These are phyloP conservation scores for Ophiostoma piceae DNA, from an alignment of 2,329 filamentous ascomycete genomes.

Conservation along the genomic window DNA sequence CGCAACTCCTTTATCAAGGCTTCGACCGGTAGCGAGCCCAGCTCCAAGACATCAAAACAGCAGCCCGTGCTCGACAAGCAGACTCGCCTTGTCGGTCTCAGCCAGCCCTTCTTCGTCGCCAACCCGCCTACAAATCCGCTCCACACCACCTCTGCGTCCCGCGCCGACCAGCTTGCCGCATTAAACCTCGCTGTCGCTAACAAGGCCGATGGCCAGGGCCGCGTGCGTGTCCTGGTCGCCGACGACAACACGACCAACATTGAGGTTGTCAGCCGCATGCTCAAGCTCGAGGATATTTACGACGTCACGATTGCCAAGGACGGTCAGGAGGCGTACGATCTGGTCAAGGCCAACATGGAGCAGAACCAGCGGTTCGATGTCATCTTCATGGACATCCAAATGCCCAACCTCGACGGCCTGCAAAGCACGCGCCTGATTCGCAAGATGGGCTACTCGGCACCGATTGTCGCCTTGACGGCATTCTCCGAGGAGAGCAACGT, in stretches of 20 bases:
- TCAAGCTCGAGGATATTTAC: constrained; percentile 73
- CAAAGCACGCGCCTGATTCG: constrained; percentile 82
- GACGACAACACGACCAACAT: constrained; percentile 61
- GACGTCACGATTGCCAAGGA: constrained; percentile 85
- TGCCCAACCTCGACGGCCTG: constrained; percentile 88
- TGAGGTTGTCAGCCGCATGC: constrained; percentile 55
- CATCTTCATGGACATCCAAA: constrained; percentile 94
- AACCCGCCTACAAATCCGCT: constrained; percentile 31
- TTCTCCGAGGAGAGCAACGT: constrained; percentile 88
- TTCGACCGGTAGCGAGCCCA: constrained; percentile 21
- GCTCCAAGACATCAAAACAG: constrained; percentile 28
- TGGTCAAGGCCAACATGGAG: constrained; percentile 77
- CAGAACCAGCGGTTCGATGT: constrained; percentile 69
- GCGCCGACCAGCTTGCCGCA: constrained; percentile 57
- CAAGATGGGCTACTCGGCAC: constrained; percentile 77
- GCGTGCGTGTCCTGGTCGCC: constrained; percentile 76
- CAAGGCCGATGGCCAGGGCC: constrained; percentile 51
- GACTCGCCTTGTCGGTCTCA: constrained; percentile 74
- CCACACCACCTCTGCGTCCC: constrained; percentile 17
- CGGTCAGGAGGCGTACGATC: constrained; percentile 80
- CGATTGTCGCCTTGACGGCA: constrained; percentile 85
- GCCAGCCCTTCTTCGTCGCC: constrained; percentile 71
- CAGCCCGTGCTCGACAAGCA: constrained; percentile 55
- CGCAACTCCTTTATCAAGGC: constrained; percentile 32
- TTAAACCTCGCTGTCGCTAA: constrained; percentile 60